Evolutionary conservation across 2,329 filamentous ascomycete genomes (phyloP).

Genomic region (Colletotrichum shisoi): DNA sequence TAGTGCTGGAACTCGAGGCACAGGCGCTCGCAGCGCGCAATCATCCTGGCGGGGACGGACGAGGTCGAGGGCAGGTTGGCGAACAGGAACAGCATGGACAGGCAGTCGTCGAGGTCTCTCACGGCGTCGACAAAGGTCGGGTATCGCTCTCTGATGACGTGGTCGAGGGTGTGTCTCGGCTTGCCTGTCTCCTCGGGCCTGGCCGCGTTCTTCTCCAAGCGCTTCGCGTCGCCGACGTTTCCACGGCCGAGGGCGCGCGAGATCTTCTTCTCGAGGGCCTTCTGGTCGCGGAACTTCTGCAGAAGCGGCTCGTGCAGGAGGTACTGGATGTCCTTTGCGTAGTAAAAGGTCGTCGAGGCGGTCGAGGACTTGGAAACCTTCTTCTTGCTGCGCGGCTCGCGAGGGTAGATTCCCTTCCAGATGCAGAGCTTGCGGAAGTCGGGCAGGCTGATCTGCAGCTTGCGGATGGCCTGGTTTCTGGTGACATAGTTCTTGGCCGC

Average conservation of each 20-base stretch:
- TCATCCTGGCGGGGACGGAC: slow-evolving; percentile 91
- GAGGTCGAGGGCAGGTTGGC: slow-evolving; percentile 92
- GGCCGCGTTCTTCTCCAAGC: slow-evolving; percentile 84
- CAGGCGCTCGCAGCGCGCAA: slow-evolving; percentile 90
- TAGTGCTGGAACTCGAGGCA: slow-evolving; percentile 98
- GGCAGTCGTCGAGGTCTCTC: slow-evolving; percentile 92
- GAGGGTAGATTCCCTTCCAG: slow-evolving; percentile 99
- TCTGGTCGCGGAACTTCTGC: slow-evolving; percentile 95
- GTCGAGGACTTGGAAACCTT: slow-evolving; percentile 93
- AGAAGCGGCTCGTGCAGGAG: slow-evolving; percentile 95
- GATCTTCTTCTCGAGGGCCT: slow-evolving; percentile 97
- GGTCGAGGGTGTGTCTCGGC: slow-evolving; percentile 89
- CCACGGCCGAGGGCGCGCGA: slow-evolving; percentile 88
- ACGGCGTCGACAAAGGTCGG: slow-evolving; percentile 95
- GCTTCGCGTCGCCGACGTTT: slow-evolving; percentile 86
- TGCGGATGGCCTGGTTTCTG: slow-evolving; percentile 93
- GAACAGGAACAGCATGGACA: slow-evolving; percentile 97
- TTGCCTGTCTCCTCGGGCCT: slow-evolving; percentile 90
- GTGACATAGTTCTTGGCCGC: slow-evolving; percentile 99
- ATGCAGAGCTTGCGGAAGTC: slow-evolving; percentile 99
- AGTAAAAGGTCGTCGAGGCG: slow-evolving; percentile 89
- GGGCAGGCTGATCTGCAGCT: slow-evolving; percentile 94
- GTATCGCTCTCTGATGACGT: slow-evolving; percentile 97
- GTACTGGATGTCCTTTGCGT: slow-evolving; percentile 96
- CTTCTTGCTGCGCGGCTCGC: slow-evolving; percentile 95